A percentile compares a stretch with the other conserved stretches of the same genome.
Conservation (phyloP, 2,329 filamentous ascomycete species). For the Cladobotryum mycophilum region DNA sequence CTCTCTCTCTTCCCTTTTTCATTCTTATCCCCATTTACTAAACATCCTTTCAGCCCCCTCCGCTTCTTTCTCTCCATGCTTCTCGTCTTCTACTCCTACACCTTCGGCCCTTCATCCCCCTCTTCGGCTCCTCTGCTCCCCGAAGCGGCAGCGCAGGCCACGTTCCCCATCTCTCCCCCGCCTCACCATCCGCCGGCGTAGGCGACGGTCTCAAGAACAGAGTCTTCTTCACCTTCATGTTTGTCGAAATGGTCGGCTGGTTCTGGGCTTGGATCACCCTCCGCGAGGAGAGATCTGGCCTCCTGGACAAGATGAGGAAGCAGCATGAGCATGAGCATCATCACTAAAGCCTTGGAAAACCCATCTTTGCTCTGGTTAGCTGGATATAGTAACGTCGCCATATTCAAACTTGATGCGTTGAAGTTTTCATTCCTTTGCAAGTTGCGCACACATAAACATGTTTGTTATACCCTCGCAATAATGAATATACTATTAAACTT, state of each 20-base stretch:
- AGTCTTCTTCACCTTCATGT: slow-evolving; percentile 76
- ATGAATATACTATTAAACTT: no score
- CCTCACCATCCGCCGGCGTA: slow-evolving; percentile 21
- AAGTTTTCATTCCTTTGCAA: no score
- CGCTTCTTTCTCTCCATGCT: slow-evolving; percentile 57
- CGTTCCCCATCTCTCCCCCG: slow-evolving; percentile 25
- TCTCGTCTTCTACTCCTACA: slow-evolving; percentile 58
- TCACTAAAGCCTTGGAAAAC: not conserved
- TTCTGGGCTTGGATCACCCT: slow-evolving; percentile 76
- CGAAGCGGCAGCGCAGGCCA: slow-evolving; percentile 19
- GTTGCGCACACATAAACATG: no score
- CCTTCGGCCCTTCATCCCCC: slow-evolving; percentile 47
- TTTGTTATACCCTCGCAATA: no score
- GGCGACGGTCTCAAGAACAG: slow-evolving; percentile 73
- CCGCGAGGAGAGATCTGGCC: slow-evolving; percentile 53
- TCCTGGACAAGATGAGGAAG: slow-evolving; percentile 34
- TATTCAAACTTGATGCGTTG: no score
- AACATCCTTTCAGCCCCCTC: slow-evolving; percentile 46
- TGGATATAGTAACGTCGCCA: no score
- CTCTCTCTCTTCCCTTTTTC: slow-evolving; percentile 3
- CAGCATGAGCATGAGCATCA: slow-evolving; percentile 11
- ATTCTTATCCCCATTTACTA: slow-evolving; percentile 3
- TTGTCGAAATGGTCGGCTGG: slow-evolving; percentile 78
- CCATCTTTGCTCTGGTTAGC: no score
- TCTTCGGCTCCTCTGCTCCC: slow-evolving; percentile 30